phyloP scores from a whole-genome alignment of 208 protist species.

The Trypanosoma avium region DNA sequence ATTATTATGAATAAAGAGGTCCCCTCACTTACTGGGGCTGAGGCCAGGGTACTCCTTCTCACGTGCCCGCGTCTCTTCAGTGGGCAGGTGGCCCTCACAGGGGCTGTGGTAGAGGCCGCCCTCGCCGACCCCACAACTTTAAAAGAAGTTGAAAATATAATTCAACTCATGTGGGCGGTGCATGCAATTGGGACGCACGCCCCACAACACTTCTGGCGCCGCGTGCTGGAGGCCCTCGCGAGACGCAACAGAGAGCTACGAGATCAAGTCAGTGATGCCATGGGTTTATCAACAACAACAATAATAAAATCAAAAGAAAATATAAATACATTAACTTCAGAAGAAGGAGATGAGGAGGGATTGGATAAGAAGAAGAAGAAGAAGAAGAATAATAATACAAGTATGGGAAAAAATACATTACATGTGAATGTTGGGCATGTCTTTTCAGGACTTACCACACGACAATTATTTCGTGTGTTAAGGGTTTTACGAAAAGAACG shows the following conservation, averaged over 20 bases:
- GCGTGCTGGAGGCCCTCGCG: constrained; percentile 42
- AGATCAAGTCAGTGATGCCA: constrained; percentile 20
- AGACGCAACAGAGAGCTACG: constrained; percentile 46
- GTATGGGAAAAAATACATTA: neutral
- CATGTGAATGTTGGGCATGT: constrained; percentile 42
- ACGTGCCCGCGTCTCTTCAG: constrained; percentile 35
- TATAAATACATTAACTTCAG: too few species aligned
- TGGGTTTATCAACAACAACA: too few species aligned
- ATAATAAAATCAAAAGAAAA: too few species aligned
- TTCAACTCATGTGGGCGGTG: constrained; percentile 70
- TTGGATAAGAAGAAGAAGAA: neutral
- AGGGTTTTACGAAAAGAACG: constrained; percentile 50
- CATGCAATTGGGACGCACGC: constrained; percentile 44
- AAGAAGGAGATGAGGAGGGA: too few species aligned
- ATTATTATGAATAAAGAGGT: too few species aligned
- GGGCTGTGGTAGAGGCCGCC: constrained; percentile 44
- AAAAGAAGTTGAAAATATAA: constrained; percentile 40
- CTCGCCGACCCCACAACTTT: constrained; percentile 36
- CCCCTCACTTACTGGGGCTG: constrained; percentile 31
- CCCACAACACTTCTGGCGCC: constrained; percentile 58
- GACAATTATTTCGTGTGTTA: constrained; percentile 75
- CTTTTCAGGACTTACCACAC: constrained; percentile 72
- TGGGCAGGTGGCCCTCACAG: constrained; percentile 31
- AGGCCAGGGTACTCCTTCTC: constrained; percentile 46
- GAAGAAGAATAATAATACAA: neutral